These are phyloP conservation scores for Parasarocladium wereldwijsianum DNA, from an alignment of 2,329 filamentous ascomycete species.

Conservation along the genomic window DNA sequence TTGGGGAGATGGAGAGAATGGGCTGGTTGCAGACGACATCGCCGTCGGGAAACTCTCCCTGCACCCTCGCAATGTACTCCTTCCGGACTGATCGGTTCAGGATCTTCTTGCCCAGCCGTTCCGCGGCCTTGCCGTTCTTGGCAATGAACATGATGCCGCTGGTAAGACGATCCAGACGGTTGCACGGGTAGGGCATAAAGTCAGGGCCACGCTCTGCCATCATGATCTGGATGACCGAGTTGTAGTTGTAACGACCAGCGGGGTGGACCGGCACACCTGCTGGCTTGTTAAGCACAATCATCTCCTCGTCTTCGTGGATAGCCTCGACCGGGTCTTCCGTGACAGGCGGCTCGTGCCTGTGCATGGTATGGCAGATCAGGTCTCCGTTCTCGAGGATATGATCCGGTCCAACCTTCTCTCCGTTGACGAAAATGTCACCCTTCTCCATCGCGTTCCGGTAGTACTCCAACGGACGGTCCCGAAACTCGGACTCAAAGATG, in stretches of 20 bases:
- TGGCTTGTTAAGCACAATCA: slow-evolving; percentile 96
- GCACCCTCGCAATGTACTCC: slow-evolving; percentile 86
- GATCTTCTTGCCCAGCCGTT: slow-evolving; percentile 63
- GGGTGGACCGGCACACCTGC: slow-evolving; percentile 91
- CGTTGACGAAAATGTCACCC: slow-evolving; percentile 70
- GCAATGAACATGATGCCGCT: slow-evolving; percentile 98
- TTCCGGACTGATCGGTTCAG: slow-evolving; percentile 73
- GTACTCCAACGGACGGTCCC: slow-evolving; percentile 74
- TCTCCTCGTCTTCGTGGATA: slow-evolving; percentile 80
- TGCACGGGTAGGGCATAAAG: slow-evolving; percentile 57
- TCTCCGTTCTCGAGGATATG: slow-evolving; percentile 78
- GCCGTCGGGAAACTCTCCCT: slow-evolving; percentile 80
- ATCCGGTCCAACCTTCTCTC: slow-evolving; percentile 50
- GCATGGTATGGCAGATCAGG: slow-evolving; percentile 80
- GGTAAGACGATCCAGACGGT: slow-evolving; percentile 84
- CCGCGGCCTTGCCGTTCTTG: slow-evolving; percentile 69
- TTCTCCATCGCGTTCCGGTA: slow-evolving; percentile 72
- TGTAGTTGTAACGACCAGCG: slow-evolving; percentile 89
- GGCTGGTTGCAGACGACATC: slow-evolving; percentile 88
- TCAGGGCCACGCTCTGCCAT: slow-evolving; percentile 50
- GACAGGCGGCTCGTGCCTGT: slow-evolving; percentile 91
- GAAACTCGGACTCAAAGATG: slow-evolving; percentile 83
- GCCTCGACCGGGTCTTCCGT: slow-evolving; percentile 65
- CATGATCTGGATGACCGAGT: slow-evolving; percentile 89
- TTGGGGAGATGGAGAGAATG: slow-evolving; percentile 86